A percentile compares a stretch with the other conserved stretches of the same genome.
phyloP scores from a whole-genome alignment of 371 early-diverging fungal genomes.

The Mortierella sp. region DNA sequence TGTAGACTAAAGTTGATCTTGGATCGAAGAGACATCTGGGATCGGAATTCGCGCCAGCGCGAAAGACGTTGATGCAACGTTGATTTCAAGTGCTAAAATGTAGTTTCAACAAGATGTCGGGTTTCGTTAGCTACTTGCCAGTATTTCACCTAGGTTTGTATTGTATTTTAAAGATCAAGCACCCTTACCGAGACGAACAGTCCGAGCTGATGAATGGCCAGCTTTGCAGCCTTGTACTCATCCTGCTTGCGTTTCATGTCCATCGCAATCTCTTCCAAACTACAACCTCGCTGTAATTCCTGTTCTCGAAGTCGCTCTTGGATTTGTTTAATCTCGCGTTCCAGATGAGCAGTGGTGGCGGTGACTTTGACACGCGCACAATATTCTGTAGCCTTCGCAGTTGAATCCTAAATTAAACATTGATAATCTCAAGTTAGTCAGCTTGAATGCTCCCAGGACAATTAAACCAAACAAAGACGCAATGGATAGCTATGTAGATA shows the following conservation, averaged over 20 bases:
- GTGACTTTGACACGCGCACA: slow-evolving; percentile 76
- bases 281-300: slow-evolving; percentile 62
- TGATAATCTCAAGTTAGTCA: background rate
- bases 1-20: slow-evolving; percentile 76
- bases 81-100: slow-evolving; percentile 61
- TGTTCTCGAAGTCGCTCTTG: slow-evolving; percentile 68
- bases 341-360: slow-evolving; percentile 63
- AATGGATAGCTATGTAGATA: background rate
- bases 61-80: slow-evolving; percentile 71
- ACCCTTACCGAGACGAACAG: slow-evolving; percentile 63
- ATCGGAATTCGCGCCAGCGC: slow-evolving; percentile 77
- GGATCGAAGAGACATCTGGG: slow-evolving; percentile 81
- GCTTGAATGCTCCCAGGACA: background rate
- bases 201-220: slow-evolving; percentile 64
- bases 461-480: background rate
- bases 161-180: background rate
- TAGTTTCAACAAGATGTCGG: background rate
- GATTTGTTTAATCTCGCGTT: slow-evolving; percentile 69
- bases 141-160: background rate
- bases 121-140: background rate
- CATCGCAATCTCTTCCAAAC: slow-evolving; percentile 68
- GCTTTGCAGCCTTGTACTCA: slow-evolving; percentile 72
- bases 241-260: slow-evolving; percentile 63
- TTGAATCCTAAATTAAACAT: slow-evolving; percentile 55
- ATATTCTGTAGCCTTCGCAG: slow-evolving; percentile 64